Percentiles rank a stretch among this genome's conserved stretches.
Evolutionary conservation across 371 early-diverging fungal genomes (phyloP).

Genomic region (Mortierella sp.): DNA sequence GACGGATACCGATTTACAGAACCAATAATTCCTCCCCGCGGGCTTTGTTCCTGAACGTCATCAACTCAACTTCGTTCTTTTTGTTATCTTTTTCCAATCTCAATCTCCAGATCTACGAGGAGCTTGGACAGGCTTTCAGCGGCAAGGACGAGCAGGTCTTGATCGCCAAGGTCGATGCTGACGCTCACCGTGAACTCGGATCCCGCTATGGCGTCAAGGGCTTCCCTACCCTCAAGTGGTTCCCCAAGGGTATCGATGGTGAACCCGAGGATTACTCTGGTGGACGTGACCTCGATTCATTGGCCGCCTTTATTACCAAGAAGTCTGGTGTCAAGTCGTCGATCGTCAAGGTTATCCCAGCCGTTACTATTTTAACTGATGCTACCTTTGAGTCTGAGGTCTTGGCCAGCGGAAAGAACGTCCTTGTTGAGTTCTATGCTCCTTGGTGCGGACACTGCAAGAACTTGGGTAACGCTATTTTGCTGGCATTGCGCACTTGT

Average conservation of each 20-base stretch:
- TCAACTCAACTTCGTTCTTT: neutral
- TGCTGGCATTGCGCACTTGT: neutral
- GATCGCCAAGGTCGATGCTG: constrained; percentile 95
- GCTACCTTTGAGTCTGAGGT: constrained; percentile 56
- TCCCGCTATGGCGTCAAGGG: constrained; percentile 80
- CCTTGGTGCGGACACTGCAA: constrained; percentile 95
- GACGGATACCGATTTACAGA: neutral
- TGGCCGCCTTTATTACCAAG: constrained; percentile 81
- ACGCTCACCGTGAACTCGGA: constrained; percentile 85
- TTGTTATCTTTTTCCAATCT: neutral
- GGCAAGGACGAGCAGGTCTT: constrained; percentile 80
- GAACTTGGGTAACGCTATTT: constrained; percentile 63
- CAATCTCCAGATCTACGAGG: constrained; percentile 71
- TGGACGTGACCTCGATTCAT: constrained; percentile 86
- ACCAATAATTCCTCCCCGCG: neutral
- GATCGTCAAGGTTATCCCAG: constrained; percentile 51
- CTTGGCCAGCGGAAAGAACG: constrained; percentile 56
- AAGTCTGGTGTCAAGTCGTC: constrained; percentile 72
- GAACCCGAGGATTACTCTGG: constrained; percentile 84
- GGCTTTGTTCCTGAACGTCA: constrained; percentile 1
- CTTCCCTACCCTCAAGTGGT: constrained; percentile 96
- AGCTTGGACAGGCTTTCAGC: constrained; percentile 83
- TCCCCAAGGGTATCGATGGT: constrained; percentile 83
- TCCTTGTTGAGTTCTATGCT: constrained; percentile 86
- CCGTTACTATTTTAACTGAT: constrained; percentile 52